phyloP scores from a whole-genome alignment of 306 rosid genomes.

The Lablab purpureus region DNA sequence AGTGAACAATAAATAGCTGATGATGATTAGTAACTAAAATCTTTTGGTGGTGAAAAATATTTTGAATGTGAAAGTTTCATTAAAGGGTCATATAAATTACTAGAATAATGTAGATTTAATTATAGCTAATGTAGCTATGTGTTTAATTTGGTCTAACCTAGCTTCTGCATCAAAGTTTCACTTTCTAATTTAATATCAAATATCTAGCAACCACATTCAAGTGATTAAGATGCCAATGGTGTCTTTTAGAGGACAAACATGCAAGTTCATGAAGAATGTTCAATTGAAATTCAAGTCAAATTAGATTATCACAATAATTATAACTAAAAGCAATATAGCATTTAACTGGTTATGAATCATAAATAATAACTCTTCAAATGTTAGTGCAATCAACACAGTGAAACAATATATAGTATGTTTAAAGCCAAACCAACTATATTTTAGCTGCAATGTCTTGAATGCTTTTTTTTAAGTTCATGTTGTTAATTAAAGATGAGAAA shows the following conservation, averaged over 20 bases:
- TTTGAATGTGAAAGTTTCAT: slow-evolving; percentile 43
- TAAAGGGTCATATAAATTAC: slow-evolving; percentile 28
- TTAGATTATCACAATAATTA: slow-evolving; percentile 10
- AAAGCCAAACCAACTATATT: background rate
- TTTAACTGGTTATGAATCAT: slow-evolving; percentile 25
- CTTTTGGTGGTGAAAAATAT: background rate
- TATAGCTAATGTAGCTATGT: slow-evolving; percentile 18
- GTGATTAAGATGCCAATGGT: slow-evolving; percentile 32
- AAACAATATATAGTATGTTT: slow-evolving; percentile 5
- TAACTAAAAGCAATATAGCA: background rate
- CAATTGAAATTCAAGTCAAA: slow-evolving; percentile 26
- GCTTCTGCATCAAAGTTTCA: slow-evolving; percentile 22
- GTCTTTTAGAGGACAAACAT: slow-evolving; percentile 1
- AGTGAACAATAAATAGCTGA: slow-evolving; percentile 35
- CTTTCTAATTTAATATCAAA: slow-evolving; percentile 37
- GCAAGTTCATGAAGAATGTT: slow-evolving; percentile 20
- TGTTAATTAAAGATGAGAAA: background rate
- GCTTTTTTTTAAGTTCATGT: background rate
- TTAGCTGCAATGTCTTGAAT: slow-evolving; percentile 25
- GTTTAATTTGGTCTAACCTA: slow-evolving; percentile 39
- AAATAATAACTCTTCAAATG: slow-evolving; percentile 11
- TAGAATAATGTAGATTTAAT: slow-evolving; percentile 27
- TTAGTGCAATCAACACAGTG: slow-evolving; percentile 20
- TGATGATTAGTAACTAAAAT: slow-evolving; percentile 41
- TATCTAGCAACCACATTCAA: slow-evolving; percentile 29